phyloP scores from a whole-genome alignment of 495 filamentous ascomycete species.

The Penicillium goetzii region DNA sequence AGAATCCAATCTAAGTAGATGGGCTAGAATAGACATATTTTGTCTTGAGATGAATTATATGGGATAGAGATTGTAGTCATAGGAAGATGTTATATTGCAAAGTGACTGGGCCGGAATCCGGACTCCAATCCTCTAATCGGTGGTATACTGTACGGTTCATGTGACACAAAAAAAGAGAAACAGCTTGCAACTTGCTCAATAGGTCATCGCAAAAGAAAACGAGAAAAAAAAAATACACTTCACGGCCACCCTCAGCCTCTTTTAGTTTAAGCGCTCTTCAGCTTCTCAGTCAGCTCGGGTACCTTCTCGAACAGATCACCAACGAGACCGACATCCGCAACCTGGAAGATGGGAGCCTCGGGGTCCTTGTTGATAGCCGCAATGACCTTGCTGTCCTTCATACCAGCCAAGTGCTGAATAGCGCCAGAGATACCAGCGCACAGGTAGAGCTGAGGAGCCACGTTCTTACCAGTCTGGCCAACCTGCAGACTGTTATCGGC shows the following conservation, averaged over 20 bases:
- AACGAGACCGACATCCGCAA: conserved; percentile 93
- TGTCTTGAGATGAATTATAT: neutral
- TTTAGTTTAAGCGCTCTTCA: conserved; percentile 58
- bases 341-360: conserved; percentile 97
- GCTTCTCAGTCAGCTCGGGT: conserved; percentile 93
- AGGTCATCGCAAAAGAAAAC: conserved; percentile 34
- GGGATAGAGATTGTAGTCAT: neutral
- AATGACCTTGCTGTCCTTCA: conserved; percentile 99
- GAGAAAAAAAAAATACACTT: conserved; percentile 20
- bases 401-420: conserved; percentile 97
- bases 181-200: conserved; percentile 23
- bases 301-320: conserved; percentile 95
- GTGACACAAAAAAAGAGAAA: conserved; percentile 20
- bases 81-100: conserved; percentile 6
- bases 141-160: conserved; percentile 42
- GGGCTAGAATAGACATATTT: neutral
- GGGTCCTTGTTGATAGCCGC: conserved; percentile 97
- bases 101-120: conserved; percentile 11
- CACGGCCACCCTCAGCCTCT: conserved; percentile 30
- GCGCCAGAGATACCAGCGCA: conserved; percentile 95
- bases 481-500: conserved; percentile 99
- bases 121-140: conserved; percentile 28
- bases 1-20: too few species aligned
- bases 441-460: conserved; percentile 93
- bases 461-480: conserved; percentile 97